Evolutionary conservation across 148 eudicot genomes (phyloP).

Genomic region (Camellia japonica): DNA sequence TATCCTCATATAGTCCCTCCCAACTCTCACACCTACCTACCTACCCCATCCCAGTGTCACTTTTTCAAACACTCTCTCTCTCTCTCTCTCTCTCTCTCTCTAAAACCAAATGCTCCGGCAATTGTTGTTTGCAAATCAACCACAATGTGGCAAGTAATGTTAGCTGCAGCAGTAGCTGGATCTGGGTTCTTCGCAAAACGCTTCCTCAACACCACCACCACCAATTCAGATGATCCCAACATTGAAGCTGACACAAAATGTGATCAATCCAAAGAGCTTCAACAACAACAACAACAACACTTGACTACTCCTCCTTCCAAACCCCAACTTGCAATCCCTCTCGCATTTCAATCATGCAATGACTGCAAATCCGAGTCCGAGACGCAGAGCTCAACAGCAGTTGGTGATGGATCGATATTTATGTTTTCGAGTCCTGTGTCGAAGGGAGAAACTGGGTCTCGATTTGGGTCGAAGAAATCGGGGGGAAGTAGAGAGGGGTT

Average conservation of each 20-base stretch:
- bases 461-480: constrained; percentile 20
- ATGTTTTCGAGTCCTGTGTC: constrained; percentile 56
- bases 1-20: neutral
- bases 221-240: constrained; percentile 19
- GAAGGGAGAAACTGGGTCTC: constrained; percentile 3
- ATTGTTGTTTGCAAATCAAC: constrained; percentile 3
- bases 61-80: neutral
- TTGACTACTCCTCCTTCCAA: constrained; percentile 7
- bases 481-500: constrained; percentile 18
- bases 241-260: constrained; percentile 7
- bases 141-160: constrained; percentile 58
- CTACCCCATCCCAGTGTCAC: neutral
- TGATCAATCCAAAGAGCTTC: constrained; percentile 1
- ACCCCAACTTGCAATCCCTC: constrained; percentile 17
- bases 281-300: neutral
- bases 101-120: neutral
- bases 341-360: neutral
- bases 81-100: constrained; percentile 12
- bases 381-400: neutral
- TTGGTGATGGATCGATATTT: constrained; percentile 30
- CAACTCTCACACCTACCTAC: neutral
- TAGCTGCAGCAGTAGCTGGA: constrained; percentile 71
- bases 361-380: neutral
- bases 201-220: constrained; percentile 22
- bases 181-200: constrained; percentile 56